Evolutionary conservation across 441 rosid genomes (phyloP).

Genomic region (Melastoma candidum): DNA sequence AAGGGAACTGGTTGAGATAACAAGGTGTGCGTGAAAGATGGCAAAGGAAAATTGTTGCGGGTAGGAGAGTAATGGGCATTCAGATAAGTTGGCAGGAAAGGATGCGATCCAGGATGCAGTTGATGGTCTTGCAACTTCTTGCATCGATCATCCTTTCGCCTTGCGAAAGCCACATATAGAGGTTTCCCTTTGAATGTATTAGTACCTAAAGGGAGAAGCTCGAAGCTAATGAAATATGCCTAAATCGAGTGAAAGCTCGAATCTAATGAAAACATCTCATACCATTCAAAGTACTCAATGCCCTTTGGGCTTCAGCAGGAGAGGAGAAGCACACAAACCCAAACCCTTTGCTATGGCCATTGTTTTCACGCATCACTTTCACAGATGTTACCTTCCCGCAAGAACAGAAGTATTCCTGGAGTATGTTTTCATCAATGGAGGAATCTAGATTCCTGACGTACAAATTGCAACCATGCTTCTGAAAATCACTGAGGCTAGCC

Average conservation of each 20-base stretch:
- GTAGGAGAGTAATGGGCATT: conserved; percentile 13
- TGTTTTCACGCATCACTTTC: conserved; percentile 46
- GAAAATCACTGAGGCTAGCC: conserved; percentile 19
- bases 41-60: conserved; percentile 3
- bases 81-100: conserved; percentile 12
- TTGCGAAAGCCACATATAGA: conserved; percentile 64
- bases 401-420: conserved; percentile 40
- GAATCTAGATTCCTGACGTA: conserved; percentile 57
- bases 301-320: conserved; percentile 50
- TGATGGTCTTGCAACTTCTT: conserved; percentile 30
- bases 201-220: conserved; percentile 25
- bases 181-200: conserved; percentile 26
- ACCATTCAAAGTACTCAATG: conserved; percentile 49
- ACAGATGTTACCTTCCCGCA: conserved; percentile 49
- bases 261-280: not conserved
- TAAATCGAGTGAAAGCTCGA: conserved; percentile 1
- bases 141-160: conserved; percentile 48
- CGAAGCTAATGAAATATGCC: conserved; percentile 7
- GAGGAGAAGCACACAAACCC: conserved; percentile 81
- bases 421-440: conserved; percentile 43
- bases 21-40: conserved; percentile 11
- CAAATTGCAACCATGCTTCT: conserved; percentile 36
- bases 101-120: conserved; percentile 9
- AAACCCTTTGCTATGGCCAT: conserved; percentile 61
- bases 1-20: conserved; percentile 20